These are phyloP conservation scores for Saccharomyces paradoxus DNA, from an alignment of 805 yeast species.

Conservation along the genomic window DNA sequence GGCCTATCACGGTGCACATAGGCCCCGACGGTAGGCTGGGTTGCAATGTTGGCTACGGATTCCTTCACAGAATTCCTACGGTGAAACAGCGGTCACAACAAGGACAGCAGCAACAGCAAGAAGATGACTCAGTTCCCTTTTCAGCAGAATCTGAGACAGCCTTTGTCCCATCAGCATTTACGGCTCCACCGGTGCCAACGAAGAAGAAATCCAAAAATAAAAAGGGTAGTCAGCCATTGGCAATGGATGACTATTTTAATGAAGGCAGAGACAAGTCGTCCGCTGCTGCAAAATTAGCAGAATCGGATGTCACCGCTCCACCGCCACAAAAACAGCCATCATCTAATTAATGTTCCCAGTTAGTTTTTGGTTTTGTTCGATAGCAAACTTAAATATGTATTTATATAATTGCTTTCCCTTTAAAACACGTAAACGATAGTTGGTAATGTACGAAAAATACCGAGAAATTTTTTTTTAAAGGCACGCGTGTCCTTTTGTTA, in stretches of 20 bases:
- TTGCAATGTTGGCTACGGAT: slow-evolving; percentile 91
- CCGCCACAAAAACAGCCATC: slow-evolving; percentile 4
- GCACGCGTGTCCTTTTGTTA: neutral
- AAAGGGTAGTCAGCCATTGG: slow-evolving; percentile 5
- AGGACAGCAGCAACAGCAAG: neutral
- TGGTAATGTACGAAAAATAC: neutral
- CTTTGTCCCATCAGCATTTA: neutral
- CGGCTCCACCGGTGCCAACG: slow-evolving; percentile 10
- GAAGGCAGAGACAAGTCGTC: slow-evolving; percentile 27
- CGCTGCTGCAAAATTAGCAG: neutral
- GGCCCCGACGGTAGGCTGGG: slow-evolving; percentile 84
- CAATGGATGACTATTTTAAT: slow-evolving; percentile 25
- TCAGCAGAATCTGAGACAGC: slow-evolving; percentile 1
- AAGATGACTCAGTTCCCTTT: neutral
- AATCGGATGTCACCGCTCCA: slow-evolving; percentile 4
- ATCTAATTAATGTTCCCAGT: neutral
- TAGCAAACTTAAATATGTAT: neutral
- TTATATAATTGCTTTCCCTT: neutral
- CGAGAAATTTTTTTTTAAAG: neutral
- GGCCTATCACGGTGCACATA: slow-evolving; percentile 80
- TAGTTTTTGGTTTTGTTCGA: neutral
- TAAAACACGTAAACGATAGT: neutral
- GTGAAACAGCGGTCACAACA: slow-evolving; percentile 5
- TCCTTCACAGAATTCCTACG: slow-evolving; percentile 76
- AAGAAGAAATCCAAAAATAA: slow-evolving; percentile 12